Evolutionary conservation across 768 basidiomycete species (phyloP).

Genomic region (Lactifluus subvellereus): DNA sequence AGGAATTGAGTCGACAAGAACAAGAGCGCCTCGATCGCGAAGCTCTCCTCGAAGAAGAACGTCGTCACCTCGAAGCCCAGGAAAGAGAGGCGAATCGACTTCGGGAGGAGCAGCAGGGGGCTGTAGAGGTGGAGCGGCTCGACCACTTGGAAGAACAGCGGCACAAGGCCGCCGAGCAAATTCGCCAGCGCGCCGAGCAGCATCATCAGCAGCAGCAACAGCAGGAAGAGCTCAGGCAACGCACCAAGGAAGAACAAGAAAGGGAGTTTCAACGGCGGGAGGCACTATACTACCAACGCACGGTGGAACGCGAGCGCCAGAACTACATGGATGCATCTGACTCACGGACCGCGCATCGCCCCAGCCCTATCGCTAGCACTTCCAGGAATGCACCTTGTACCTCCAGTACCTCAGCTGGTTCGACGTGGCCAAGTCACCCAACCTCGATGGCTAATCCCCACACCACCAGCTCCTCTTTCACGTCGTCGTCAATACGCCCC

Average conservation of each 20-base stretch:
- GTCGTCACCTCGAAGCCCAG: not conserved
- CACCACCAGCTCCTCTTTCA: no score
- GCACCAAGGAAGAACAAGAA: constrained; percentile 31
- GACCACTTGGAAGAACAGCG: constrained; percentile 15
- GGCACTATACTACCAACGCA: constrained; percentile 21
- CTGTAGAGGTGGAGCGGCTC: constrained; percentile 7
- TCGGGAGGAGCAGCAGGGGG: constrained; percentile 7
- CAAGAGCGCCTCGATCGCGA: constrained; percentile 7
- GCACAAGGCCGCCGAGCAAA: no score
- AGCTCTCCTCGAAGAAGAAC: not conserved
- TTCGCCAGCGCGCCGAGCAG: no score
- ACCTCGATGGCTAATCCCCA: not conserved
- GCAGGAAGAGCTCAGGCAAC: constrained; percentile 23
- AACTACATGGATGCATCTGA: constrained; percentile 27
- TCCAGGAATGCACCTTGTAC: not conserved
- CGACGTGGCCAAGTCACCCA: constrained; percentile 23
- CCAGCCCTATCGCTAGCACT: no score
- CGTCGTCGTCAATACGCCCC: not conserved
- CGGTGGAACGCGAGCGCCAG: constrained; percentile 26
- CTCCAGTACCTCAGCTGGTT: constrained; percentile 20
- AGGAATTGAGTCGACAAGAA: not conserved
- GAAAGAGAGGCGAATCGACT: constrained; percentile 12
- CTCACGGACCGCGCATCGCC: constrained; percentile 2
- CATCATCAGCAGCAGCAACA: no score
- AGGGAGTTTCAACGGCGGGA: constrained; percentile 25